Conservation (phyloP, 2,329 filamentous ascomycete genomes). For the Stachybotrys elegans region DNA sequence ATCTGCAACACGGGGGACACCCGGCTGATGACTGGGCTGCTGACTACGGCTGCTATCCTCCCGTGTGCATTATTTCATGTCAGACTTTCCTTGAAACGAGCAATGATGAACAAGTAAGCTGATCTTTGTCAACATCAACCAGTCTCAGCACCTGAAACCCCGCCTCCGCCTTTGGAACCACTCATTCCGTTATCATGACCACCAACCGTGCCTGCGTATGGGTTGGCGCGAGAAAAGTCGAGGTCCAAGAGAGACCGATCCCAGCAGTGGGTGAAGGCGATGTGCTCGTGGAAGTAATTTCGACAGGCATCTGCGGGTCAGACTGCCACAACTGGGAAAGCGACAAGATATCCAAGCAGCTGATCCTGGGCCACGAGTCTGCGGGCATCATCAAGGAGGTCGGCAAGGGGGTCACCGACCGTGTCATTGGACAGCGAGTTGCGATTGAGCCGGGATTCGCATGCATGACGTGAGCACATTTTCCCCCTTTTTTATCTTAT, state of each 20-base stretch:
- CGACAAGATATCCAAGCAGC: conserved; percentile 11
- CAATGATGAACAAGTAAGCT: no score
- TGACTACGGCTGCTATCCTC: no score
- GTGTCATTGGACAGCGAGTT: conserved; percentile 50
- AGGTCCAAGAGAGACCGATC: conserved; percentile 42
- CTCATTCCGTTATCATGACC: no score
- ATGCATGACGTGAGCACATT: conserved; percentile 30
- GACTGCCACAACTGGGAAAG: conserved; percentile 17
- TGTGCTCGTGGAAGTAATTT: conserved; percentile 1
- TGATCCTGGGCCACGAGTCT: conserved; percentile 55
- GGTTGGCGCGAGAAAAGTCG: conserved; percentile 23
- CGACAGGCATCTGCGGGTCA: conserved; percentile 3
- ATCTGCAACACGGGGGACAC: no score
- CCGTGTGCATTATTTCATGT: no score
- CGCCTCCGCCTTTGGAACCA: no score
- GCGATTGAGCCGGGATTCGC: conserved; percentile 62
- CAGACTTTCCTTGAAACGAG: no score
- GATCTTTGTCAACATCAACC: no score
- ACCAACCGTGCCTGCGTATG: conserved; percentile 18
- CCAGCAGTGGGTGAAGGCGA: conserved; percentile 23
- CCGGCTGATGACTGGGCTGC: no score
- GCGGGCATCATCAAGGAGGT: conserved; percentile 53
- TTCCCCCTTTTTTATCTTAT: no score
- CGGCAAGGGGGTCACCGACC: conserved; percentile 41
- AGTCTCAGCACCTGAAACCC: no score